A percentile compares a stretch with the other conserved stretches of the same genome.
Evolutionary conservation across 2,329 filamentous ascomycete species (phyloP).

Genomic region (Monosporascus sp.): DNA sequence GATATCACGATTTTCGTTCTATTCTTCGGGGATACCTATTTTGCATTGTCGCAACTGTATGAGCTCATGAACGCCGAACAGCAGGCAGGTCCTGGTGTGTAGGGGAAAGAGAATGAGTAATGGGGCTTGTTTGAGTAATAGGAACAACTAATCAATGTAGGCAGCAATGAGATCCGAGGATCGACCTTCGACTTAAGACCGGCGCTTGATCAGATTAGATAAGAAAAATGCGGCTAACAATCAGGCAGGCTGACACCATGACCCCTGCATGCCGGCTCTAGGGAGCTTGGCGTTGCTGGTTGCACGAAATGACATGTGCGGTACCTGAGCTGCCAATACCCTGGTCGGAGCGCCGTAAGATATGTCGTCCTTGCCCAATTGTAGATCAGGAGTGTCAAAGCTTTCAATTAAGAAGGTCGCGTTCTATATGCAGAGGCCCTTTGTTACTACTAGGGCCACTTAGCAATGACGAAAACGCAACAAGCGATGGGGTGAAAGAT

Average conservation of each 20-base stretch:
- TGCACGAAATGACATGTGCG: background rate
- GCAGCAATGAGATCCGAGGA: background rate
- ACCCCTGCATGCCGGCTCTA: background rate
- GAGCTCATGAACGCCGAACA: too few species aligned
- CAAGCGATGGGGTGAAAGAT: too few species aligned
- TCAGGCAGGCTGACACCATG: background rate
- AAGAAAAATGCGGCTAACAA: background rate
- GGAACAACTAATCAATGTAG: background rate
- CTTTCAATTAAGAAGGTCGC: too few species aligned
- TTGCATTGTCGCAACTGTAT: too few species aligned
- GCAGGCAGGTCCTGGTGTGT: background rate
- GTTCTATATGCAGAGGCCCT: too few species aligned
- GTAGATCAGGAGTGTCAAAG: too few species aligned
- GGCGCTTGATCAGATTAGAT: too few species aligned
- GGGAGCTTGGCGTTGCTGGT: background rate
- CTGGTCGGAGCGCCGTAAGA: too few species aligned
- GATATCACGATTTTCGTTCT: background rate
- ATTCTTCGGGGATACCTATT: too few species aligned
- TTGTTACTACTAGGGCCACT: too few species aligned
- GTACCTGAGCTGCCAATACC: background rate
- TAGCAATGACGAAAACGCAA: too few species aligned
- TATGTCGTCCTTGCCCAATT: too few species aligned
- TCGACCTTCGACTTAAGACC: background rate
- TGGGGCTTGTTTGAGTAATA: background rate
- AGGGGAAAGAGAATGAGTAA: background rate